phyloP scores from a whole-genome alignment of 106 monocot genomes.

The Dioscorea dumetorum region DNA sequence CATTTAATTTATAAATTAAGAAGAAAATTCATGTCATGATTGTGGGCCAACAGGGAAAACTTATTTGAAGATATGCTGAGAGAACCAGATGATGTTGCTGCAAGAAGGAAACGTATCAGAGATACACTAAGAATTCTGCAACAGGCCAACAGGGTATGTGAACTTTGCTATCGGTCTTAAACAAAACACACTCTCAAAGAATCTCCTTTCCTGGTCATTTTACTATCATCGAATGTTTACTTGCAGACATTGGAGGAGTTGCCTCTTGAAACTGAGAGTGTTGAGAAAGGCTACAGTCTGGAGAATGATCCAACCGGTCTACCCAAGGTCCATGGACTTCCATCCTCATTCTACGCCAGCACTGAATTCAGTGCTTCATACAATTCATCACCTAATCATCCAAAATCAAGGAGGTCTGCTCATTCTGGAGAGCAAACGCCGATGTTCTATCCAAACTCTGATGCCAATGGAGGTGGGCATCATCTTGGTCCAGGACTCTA shows the following conservation, averaged over 20 bases:
- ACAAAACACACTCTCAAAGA: not conserved
- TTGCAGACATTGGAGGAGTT: conserved; percentile 81
- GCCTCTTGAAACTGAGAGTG: conserved; percentile 73
- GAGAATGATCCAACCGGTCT: conserved; percentile 61
- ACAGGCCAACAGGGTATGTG: conserved; percentile 32
- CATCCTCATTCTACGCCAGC: conserved; percentile 50
- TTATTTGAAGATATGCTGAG: conserved; percentile 36
- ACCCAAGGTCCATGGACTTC: conserved; percentile 55
- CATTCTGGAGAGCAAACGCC: conserved; percentile 69
- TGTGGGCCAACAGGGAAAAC: conserved; percentile 22
- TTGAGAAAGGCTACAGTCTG: conserved; percentile 68
- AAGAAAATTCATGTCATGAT: not conserved
- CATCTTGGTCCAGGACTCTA: conserved; percentile 27
- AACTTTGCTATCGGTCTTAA: no score
- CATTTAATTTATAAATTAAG: not conserved
- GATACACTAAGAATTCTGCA: conserved; percentile 33
- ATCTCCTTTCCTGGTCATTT: not conserved
- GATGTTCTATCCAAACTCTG: conserved; percentile 19
- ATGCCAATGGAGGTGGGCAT: conserved; percentile 31
- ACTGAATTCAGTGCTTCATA: conserved; percentile 31
- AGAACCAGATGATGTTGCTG: conserved; percentile 32
- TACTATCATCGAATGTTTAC: not conserved
- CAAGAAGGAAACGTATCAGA: conserved; percentile 32
- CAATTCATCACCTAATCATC: conserved; percentile 46
- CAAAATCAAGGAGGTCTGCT: conserved; percentile 42